These are phyloP conservation scores for Solanum okadae DNA, from an alignment of 257 asterid species.

Conservation along the genomic window DNA sequence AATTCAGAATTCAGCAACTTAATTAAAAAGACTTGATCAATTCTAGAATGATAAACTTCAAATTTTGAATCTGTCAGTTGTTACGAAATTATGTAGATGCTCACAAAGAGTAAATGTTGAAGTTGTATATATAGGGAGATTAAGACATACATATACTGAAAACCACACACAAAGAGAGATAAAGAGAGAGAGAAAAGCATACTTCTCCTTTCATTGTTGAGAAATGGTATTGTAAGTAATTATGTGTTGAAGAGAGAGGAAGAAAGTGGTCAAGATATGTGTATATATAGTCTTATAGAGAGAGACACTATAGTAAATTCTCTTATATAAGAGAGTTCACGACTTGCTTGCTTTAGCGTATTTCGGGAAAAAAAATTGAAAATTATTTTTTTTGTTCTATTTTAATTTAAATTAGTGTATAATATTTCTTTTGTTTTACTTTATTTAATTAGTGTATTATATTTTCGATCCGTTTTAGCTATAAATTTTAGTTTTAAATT, in stretches of 20 bases:
- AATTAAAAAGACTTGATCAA: neutral
- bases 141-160: neutral
- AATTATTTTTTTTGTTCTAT: too few species aligned
- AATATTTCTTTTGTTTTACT: too few species aligned
- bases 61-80: neutral
- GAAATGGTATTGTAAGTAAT: neutral
- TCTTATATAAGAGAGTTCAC: too few species aligned
- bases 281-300: neutral
- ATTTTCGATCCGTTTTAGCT: too few species aligned
- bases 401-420: too few species aligned
- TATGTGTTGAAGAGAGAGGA: neutral
- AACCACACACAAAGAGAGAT: neutral
- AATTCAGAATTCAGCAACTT: neutral
- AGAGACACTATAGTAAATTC: neutral
- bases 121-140: neutral
- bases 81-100: neutral
- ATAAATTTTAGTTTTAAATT: too few species aligned
- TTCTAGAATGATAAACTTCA: neutral
- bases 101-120: neutral
- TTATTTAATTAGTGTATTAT: too few species aligned
- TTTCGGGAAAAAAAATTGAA: too few species aligned
- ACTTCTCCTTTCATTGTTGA: conserved; percentile 29
- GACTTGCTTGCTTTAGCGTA: too few species aligned
- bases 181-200: conserved; percentile 1
- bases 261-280: neutral